Conservation (phyloP, 108 stramenopile genomes). For the Conticribra guillardii region DNA sequence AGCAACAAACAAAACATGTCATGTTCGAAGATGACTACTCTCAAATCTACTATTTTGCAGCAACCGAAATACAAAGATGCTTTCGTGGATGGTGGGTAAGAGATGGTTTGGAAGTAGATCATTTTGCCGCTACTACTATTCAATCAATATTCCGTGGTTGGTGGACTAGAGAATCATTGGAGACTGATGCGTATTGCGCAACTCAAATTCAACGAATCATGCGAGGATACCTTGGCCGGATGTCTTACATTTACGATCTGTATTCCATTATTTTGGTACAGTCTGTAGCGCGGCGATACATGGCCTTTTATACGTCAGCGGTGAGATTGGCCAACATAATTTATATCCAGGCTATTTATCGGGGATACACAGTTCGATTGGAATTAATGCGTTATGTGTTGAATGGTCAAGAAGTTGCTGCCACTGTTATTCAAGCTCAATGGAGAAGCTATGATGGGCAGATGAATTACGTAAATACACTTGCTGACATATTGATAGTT, state of each 20-base stretch:
- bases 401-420: constrained; percentile 51
- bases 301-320: constrained; percentile 50
- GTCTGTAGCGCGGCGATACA: constrained; percentile 48
- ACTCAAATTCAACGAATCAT: constrained; percentile 62
- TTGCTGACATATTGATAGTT: constrained; percentile 65
- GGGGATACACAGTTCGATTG: constrained; percentile 56
- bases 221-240: constrained; percentile 44
- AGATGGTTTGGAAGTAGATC: constrained; percentile 43
- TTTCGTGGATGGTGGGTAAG: constrained; percentile 50
- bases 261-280: constrained; percentile 65
- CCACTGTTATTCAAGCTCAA: constrained; percentile 63
- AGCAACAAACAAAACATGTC: constrained; percentile 25
- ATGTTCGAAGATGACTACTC: constrained; percentile 41
- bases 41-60: constrained; percentile 25
- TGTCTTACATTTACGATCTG: constrained; percentile 48
- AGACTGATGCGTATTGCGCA: constrained; percentile 76
- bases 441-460: constrained; percentile 65
- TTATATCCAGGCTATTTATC: constrained; percentile 61
- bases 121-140: constrained; percentile 71
- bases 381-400: constrained; percentile 33
- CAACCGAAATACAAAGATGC: constrained; percentile 47
- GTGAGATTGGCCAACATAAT: constrained; percentile 57
- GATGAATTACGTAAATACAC: constrained; percentile 60
- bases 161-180: constrained; percentile 79
- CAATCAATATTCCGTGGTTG: constrained; percentile 81